Evolutionary conservation across 352 stramenopile species (phyloP), one percentile per base, ranked within the genome.

Genomic region (Phytopythium mirpurense): DNA sequence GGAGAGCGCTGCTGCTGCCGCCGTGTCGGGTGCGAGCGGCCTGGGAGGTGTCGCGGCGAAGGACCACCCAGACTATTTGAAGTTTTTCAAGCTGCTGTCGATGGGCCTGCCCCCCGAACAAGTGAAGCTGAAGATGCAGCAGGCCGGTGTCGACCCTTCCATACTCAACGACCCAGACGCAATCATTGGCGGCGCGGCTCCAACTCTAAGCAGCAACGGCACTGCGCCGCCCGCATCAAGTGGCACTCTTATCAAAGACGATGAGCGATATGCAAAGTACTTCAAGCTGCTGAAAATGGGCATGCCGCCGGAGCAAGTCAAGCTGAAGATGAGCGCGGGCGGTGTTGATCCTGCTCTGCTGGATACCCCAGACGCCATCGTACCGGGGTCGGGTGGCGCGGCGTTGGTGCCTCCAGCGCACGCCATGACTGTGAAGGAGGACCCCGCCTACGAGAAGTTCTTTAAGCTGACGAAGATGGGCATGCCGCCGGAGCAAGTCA

Each of bases 271-370:
- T 56, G 67, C 70, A 6, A 98, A 98, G 67, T 98, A 98, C 66
- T 98, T 98, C 66, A 98, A 98, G 59, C 93, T 98, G 68, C 52
- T 86, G 14, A 98, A 97, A 56, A 94, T 98, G 72, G 94, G 93
- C 21, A 95, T 99, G 82, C 96, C 96, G 10, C 60, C 84, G 27
- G 84, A 94, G 41, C 93, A 96, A 44, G 91, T 98, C 19, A 97
- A 98, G 57, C 62, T 98, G 60, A 97, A 97, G 48, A 98, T 98
- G 91, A 92, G 73, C 23, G 78, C 90, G 26, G 93, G 98, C 70
- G 90, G 90, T 10, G 59, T 98, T 26, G 86, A 99, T 57, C 78
- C 92, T 5, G 69, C 72, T 15, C 59, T 98, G 15, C 79, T 98
- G 45, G 93, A 98, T 59, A 91, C 74, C 2, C 82, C 82, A 4